These are phyloP conservation scores for Tolypocladium sp. DNA, from an alignment of 2,329 filamentous ascomycete genomes.

Conservation along the genomic window DNA sequence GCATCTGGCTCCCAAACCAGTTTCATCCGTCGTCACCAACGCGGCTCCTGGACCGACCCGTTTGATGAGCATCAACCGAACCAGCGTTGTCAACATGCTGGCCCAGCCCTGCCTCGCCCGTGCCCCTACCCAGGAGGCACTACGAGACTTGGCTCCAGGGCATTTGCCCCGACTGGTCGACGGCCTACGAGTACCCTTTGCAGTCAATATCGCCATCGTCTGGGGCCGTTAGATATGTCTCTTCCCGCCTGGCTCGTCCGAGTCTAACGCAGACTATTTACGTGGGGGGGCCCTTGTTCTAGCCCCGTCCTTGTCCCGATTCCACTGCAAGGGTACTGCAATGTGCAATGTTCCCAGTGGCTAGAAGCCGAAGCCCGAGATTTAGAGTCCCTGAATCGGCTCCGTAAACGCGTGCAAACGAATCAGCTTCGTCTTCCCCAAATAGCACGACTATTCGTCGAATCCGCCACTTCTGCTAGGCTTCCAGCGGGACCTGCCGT, in stretches of 20 bases:
- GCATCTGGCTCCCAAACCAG: not conserved
- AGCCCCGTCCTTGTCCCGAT: slow-evolving; percentile 1
- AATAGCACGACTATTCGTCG: not conserved
- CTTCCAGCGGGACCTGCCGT: not conserved
- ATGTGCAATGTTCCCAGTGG: not conserved
- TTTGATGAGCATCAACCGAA: slow-evolving; percentile 1
- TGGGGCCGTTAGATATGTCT: not conserved
- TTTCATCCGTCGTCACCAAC: slow-evolving; percentile 1
- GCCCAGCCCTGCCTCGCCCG: not conserved
- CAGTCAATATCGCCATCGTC: not conserved
- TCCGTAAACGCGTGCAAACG: not conserved
- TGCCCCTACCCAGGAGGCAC: slow-evolving; percentile 1
- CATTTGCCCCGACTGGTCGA: slow-evolving; percentile 4
- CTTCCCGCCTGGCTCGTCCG: not conserved
- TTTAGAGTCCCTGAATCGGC: slow-evolving; percentile 1
- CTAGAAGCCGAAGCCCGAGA: not conserved
- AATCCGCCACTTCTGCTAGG: not conserved
- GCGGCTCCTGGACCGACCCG: not conserved
- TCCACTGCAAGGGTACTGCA: not conserved
- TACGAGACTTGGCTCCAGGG: slow-evolving; percentile 1
- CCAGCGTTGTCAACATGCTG: not conserved
- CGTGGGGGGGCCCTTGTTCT: not conserved
- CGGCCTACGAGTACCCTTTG: not conserved
- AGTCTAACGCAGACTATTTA: slow-evolving; percentile 1
- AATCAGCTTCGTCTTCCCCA: not conserved